phyloP scores from a whole-genome alignment of 768 basidiomycete species.

The Tephrocybe sp. region DNA sequence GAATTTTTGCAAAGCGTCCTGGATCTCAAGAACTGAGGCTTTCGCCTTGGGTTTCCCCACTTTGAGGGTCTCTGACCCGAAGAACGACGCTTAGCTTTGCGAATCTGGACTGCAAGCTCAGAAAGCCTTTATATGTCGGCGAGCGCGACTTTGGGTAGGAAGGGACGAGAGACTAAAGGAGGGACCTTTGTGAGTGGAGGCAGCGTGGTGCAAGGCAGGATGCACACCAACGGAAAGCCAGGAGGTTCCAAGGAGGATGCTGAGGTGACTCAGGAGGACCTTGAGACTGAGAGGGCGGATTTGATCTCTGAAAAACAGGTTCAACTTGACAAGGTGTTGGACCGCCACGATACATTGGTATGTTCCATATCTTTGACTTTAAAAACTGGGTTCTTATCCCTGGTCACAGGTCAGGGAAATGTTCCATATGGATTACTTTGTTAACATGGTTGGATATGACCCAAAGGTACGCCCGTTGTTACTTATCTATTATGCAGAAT shows the following conservation, averaged over 20 bases:
- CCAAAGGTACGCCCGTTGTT: constrained; percentile 52
- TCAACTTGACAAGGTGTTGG: constrained; percentile 55
- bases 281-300: constrained; percentile 36
- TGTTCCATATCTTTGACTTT: constrained; percentile 27
- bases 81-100: constrained; percentile 10
- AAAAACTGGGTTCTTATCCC: constrained; percentile 4
- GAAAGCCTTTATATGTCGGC: constrained; percentile 7
- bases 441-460: constrained; percentile 72
- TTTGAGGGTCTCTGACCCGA: constrained; percentile 8
- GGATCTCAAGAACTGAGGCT: constrained; percentile 59
- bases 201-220: constrained; percentile 19
- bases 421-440: constrained; percentile 86
- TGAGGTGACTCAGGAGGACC: constrained; percentile 20
- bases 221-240: constrained; percentile 14
- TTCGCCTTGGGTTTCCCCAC: constrained; percentile 9
- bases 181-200: constrained; percentile 8
- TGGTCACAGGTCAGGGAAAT: constrained; percentile 68
- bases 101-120: constrained; percentile 6
- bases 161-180: constrained; percentile 5
- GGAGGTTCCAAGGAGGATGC: constrained; percentile 6
- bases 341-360: constrained; percentile 74
- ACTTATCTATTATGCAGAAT: neutral
- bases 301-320: constrained; percentile 58
- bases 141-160: constrained; percentile 12
- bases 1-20: constrained; percentile 59